These are phyloP conservation scores for Tetrapisispora fleetii DNA, from an alignment of 805 yeast genomes.

Conservation along the genomic window DNA sequence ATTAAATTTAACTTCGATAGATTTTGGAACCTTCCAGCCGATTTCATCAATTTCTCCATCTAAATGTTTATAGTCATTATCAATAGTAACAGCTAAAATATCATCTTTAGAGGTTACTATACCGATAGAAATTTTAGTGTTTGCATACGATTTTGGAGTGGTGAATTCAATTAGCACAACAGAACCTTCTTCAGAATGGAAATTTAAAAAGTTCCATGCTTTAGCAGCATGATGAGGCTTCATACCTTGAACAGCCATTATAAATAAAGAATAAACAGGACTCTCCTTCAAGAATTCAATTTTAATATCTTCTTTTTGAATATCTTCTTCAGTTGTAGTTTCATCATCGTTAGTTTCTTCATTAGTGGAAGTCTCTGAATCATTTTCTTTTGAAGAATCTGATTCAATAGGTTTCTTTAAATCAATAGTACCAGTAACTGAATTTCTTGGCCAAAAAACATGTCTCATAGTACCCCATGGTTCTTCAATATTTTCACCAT, in stretches of 20 bases:
- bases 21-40: conserved; percentile 84
- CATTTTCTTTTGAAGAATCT: not conserved
- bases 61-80: conserved; percentile 55
- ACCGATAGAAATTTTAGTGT: conserved; percentile 71
- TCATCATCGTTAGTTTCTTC: conserved; percentile 3
- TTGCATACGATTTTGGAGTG: conserved; percentile 84
- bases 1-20: conserved; percentile 47
- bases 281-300: conserved; percentile 17
- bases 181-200: conserved; percentile 64
- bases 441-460: conserved; percentile 89
- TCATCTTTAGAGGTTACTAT: conserved; percentile 57
- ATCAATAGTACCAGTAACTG: conserved; percentile 54
- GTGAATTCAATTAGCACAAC: conserved; percentile 94
- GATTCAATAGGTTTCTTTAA: conserved; percentile 22
- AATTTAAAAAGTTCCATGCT: conserved; percentile 87
- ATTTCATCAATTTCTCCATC: conserved; percentile 56
- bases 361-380: conserved; percentile 7
- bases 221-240: conserved; percentile 99
- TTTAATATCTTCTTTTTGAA: conserved; percentile 3
- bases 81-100: conserved; percentile 52
- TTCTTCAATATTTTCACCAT: conserved; percentile 71
- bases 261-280: conserved; percentile 62
- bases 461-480: conserved; percentile 99
- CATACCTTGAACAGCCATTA: conserved; percentile 97
- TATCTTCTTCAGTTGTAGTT: conserved; percentile 5